A percentile compares a stretch with the other conserved stretches of the same genome.
phyloP scores from a whole-genome alignment of 1,284 basidiomycete species.

The Cystobasidium sp. region DNA sequence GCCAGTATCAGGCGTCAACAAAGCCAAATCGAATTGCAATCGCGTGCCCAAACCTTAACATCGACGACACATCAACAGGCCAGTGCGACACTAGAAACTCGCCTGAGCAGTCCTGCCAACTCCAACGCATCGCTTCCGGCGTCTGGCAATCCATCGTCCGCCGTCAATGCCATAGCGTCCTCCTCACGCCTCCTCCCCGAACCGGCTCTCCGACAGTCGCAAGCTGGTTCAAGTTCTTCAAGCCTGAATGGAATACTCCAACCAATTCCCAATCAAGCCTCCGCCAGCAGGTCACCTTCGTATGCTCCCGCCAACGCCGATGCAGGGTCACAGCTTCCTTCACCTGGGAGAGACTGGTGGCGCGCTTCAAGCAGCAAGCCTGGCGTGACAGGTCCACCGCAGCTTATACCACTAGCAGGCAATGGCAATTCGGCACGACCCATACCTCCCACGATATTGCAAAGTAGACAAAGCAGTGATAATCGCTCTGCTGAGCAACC shows the following conservation, averaged over 20 bases:
- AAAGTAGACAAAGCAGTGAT: background rate
- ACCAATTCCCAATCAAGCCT: no score
- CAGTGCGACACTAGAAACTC: background rate
- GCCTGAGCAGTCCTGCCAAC: background rate
- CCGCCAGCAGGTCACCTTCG: background rate
- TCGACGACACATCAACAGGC: constrained; percentile 6
- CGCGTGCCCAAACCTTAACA: background rate
- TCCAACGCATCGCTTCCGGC: background rate
- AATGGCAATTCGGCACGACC: background rate
- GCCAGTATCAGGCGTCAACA: constrained; percentile 20
- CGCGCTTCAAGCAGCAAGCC: background rate
- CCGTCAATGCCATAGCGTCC: background rate
- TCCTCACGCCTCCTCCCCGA: background rate
- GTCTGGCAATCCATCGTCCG: background rate
- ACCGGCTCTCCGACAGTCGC: no score
- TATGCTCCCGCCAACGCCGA: no score
- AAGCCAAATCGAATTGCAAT: background rate
- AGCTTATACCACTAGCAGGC: background rate
- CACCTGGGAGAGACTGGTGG: background rate
- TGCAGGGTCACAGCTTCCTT: background rate
- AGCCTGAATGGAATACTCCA: no score
- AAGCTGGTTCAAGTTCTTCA: no score
- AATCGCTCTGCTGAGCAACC: constrained; percentile 37
- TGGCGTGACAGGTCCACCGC: background rate
- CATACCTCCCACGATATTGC: constrained; percentile 4